Conservation (phyloP, 2,329 filamentous ascomycete genomes). For the Neonectria magnoliae region DNA sequence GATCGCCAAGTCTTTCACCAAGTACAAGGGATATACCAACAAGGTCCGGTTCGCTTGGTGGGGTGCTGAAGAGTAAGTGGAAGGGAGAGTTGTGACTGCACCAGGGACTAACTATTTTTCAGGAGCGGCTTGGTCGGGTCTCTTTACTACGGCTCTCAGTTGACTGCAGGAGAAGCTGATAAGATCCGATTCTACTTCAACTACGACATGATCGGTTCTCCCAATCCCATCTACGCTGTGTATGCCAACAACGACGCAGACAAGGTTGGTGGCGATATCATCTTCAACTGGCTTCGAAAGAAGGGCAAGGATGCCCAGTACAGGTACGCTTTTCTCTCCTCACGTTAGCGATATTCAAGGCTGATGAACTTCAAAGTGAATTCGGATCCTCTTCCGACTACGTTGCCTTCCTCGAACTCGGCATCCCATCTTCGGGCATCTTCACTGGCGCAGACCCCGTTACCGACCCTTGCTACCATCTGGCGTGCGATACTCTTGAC, state of each 20-base stretch:
- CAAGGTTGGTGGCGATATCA: slow-evolving; percentile 46
- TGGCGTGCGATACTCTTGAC: slow-evolving; percentile 51
- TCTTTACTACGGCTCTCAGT: slow-evolving; percentile 50
- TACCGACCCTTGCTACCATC: slow-evolving; percentile 52
- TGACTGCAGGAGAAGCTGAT: slow-evolving; percentile 52
- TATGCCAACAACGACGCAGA: slow-evolving; percentile 54
- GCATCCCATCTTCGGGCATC: slow-evolving; percentile 53
- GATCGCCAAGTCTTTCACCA: slow-evolving; percentile 49
- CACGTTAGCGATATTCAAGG: neutral
- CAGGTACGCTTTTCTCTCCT: slow-evolving; percentile 34
- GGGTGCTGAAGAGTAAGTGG: slow-evolving; percentile 53
- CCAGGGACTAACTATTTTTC: slow-evolving; percentile 17
- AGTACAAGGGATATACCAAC: slow-evolving; percentile 53
- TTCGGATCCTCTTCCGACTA: slow-evolving; percentile 54
- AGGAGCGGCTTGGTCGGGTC: slow-evolving; percentile 57
- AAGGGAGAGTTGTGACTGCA: accelerated
- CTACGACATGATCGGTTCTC: slow-evolving; percentile 74
- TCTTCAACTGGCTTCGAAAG: slow-evolving; percentile 49
- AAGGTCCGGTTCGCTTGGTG: slow-evolving; percentile 57
- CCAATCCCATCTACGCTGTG: slow-evolving; percentile 51
- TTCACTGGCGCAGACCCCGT: slow-evolving; percentile 52
- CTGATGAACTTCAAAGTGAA: slow-evolving; percentile 34
- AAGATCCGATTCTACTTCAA: slow-evolving; percentile 75
- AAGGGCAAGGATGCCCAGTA: slow-evolving; percentile 48
- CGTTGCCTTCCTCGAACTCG: slow-evolving; percentile 52